Conservation (phyloP, 2,329 filamentous ascomycete species). For the Aureobasidium sp. region DNA sequence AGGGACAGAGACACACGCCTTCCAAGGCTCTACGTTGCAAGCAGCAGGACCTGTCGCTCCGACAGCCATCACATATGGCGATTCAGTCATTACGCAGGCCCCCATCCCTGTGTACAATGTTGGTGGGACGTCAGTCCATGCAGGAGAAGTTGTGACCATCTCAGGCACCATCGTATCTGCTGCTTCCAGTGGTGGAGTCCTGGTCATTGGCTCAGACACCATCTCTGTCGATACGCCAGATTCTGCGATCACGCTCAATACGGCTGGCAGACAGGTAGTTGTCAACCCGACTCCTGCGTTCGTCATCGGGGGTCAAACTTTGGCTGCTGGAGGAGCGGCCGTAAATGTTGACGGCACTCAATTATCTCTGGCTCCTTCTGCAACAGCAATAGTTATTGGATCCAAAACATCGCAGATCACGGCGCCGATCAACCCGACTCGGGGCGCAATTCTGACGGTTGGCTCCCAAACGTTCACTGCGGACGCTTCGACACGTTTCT, state of each 20-base stretch:
- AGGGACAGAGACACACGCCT: conserved; percentile 10
- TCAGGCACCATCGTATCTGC: conserved; percentile 20
- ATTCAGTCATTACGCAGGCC: conserved; percentile 19
- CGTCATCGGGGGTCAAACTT: conserved; percentile 29
- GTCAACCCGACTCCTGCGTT: conserved; percentile 29
- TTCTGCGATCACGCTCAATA: not conserved
- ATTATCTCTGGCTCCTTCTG: conserved; percentile 29
- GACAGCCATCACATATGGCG: conserved; percentile 13
- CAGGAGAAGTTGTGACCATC: conserved; percentile 25
- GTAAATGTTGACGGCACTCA: conserved; percentile 33
- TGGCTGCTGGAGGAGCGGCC: conserved; percentile 30
- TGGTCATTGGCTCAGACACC: conserved; percentile 22
- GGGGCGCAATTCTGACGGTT: conserved; percentile 29
- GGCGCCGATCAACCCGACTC: conserved; percentile 22
- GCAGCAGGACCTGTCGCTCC: not conserved
- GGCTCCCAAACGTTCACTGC: conserved; percentile 35
- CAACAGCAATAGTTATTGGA: conserved; percentile 29
- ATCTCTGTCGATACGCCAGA: not conserved
- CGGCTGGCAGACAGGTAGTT: conserved; percentile 17
- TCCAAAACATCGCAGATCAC: conserved; percentile 20
- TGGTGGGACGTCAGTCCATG: conserved; percentile 23
- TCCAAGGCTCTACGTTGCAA: conserved; percentile 4
- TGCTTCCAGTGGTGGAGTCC: conserved; percentile 14
- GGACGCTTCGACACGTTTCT: conserved; percentile 42
- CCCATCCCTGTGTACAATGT: conserved; percentile 23